A percentile compares a stretch with the other conserved stretches of the same genome.
Evolutionary conservation across 345 rosid species (phyloP).

Genomic region (Citrus sp.): DNA sequence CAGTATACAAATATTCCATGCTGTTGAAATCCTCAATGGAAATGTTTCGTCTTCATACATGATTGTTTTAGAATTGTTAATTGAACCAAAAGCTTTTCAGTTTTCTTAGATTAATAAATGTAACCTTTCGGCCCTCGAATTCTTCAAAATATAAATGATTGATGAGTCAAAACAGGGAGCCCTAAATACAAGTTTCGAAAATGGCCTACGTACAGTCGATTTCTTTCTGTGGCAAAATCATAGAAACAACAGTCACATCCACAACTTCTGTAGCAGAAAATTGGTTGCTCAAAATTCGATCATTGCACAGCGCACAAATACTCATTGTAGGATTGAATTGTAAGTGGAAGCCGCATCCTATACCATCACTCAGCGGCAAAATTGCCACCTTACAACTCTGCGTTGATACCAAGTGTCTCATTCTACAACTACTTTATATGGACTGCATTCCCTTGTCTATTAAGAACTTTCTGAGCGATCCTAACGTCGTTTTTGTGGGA

Average conservation of each 20-base stretch:
- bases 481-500: constrained; percentile 22
- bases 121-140: not conserved
- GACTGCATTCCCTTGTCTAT: constrained; percentile 12
- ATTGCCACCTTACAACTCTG: constrained; percentile 27
- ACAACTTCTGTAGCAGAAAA: constrained; percentile 6
- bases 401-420: constrained; percentile 31
- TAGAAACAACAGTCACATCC: constrained; percentile 10
- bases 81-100: not conserved
- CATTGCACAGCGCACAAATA: not conserved
- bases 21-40: not conserved
- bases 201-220: constrained; percentile 1
- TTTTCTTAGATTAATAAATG: not conserved
- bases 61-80: not conserved
- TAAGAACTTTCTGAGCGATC: constrained; percentile 9
- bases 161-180: not conserved
- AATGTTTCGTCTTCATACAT: not conserved
- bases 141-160: not conserved
- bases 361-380: constrained; percentile 9
- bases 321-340: constrained; percentile 31
- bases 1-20: not conserved
- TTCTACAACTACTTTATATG: constrained; percentile 25
- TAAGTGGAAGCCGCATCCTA: constrained; percentile 27
- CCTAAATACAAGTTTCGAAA: too few relatives aligned
- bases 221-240: constrained; percentile 14
- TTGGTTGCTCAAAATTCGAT: constrained; percentile 7